These are phyloP conservation scores for Ustilago esculenta DNA, from an alignment of 1,284 basidiomycete genomes.

Conservation along the genomic window DNA sequence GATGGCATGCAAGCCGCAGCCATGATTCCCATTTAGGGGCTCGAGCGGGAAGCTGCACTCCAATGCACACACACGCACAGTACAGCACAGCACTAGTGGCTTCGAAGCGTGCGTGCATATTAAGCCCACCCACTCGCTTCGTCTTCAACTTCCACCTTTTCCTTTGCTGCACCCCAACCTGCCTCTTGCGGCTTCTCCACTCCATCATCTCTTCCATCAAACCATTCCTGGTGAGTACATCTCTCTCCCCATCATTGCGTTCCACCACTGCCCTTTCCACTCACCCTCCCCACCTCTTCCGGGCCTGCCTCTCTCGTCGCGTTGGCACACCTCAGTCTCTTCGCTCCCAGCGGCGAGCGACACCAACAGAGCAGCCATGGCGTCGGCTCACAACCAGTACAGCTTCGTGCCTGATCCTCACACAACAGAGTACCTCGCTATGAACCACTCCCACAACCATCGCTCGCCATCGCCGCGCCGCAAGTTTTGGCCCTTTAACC, in stretches of 20 bases:
- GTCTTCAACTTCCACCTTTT: conserved; percentile 33
- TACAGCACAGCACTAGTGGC: no score
- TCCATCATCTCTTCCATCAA: conserved; percentile 10
- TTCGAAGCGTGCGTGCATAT: conserved; percentile 33
- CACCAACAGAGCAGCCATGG: conserved; percentile 8
- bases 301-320: background rate
- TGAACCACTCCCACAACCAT: conserved; percentile 16
- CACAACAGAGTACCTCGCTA: conserved; percentile 26
- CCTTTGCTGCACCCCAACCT: background rate
- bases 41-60: no score
- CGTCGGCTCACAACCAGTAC: conserved; percentile 13
- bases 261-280: background rate
- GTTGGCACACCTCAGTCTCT: background rate
- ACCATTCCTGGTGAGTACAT: background rate
- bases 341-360: background rate
- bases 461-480: conserved; percentile 25
- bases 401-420: conserved; percentile 33
- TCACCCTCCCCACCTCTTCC: background rate
- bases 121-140: conserved; percentile 5
- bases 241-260: no score
- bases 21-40: background rate
- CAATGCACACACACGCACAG: background rate
- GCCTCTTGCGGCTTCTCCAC: conserved; percentile 4
- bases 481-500: conserved; percentile 50
- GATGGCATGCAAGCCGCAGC: no score